Evolutionary conservation across 108 stramenopile genomes (phyloP).

Genomic region (Nannochloropsis gaditana): DNA sequence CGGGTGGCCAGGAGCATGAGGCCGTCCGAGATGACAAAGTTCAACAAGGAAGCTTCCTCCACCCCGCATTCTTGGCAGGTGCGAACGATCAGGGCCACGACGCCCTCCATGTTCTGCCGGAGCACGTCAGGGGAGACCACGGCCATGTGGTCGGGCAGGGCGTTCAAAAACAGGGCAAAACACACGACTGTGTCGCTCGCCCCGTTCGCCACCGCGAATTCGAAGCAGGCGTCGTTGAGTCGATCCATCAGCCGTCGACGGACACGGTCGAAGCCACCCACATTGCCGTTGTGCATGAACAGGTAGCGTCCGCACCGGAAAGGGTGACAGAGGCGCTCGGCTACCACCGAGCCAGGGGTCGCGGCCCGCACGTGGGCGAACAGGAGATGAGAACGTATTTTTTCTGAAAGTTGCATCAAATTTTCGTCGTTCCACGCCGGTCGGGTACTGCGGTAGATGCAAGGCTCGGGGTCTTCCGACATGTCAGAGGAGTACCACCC

Average conservation of each 20-base stretch:
- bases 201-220: constrained; percentile 35
- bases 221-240: constrained; percentile 49
- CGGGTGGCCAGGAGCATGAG: constrained; percentile 51
- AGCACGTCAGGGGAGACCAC: not conserved
- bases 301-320: constrained; percentile 31
- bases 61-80: constrained; percentile 25
- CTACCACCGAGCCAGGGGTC: constrained; percentile 36
- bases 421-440: constrained; percentile 40
- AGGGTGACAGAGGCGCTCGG: constrained; percentile 33
- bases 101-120: constrained; percentile 11
- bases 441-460: not conserved
- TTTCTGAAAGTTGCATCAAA: constrained; percentile 30
- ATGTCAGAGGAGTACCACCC: constrained; percentile 32
- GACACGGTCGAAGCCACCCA: constrained; percentile 18
- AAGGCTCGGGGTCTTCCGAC: not conserved
- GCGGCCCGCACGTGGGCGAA: constrained; percentile 51
- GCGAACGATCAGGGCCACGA: constrained; percentile 26
- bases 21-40: constrained; percentile 58
- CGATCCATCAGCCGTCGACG: constrained; percentile 20
- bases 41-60: constrained; percentile 20
- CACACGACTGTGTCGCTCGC: constrained; percentile 52
- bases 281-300: constrained; percentile 42
- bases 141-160: constrained; percentile 22
- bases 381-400: constrained; percentile 14
- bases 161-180: constrained; percentile 55